Base-by-base conservation (phyloP, 139 green algal species). In the Closterium sp. region DNA sequence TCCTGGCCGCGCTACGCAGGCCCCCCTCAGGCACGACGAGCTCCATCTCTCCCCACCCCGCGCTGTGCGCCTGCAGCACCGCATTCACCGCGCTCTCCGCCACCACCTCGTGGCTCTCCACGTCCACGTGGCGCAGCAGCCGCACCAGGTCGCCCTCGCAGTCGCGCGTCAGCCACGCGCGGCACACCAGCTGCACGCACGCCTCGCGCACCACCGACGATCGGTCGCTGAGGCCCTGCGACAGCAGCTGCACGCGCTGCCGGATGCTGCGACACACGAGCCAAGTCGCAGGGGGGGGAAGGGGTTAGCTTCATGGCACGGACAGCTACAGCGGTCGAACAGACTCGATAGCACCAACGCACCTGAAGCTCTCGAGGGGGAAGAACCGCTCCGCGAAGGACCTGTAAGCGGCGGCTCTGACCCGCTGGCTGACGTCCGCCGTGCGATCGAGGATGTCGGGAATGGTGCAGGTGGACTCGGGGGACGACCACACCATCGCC, bases 41-140 rank as follows among this genome's bases (percentile, higher is more conserved):
- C 83, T 86, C 30, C n/a, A 86, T 86, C 21, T 86, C n/a, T 21
- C 83, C 83, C 10, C 30, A 33, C 31, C 30, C 84, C 83, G 30
- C 83, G 83, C 83, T 33, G n/a, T 33, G 83, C 83, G n/a, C 30
- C 83, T 33, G n/a, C 84, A 88, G 84, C 8, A 88, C 10, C 84
- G 88, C 36, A 43, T 21, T 88, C 34, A 91, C 69, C 28, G 69
- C 66, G 4, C 34, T 21, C 69, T 91, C 88, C 23, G 36, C 88
- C 34, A 66, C 88, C 7, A 21, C 34, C 34, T 91, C 88, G 84
- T 91, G 88, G 34, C 36, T 91, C 84, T 91, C 88, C 34, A 88
- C 88, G 30, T 91, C 88, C 64, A 91, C 28, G 16, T 76, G 35
- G n/a, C 87, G 83, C 83, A 91, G 88, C 36, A 91, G 36, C 25